phyloP scores from a whole-genome alignment of 768 basidiomycete species.

The Phlegmacium glaucopus region DNA sequence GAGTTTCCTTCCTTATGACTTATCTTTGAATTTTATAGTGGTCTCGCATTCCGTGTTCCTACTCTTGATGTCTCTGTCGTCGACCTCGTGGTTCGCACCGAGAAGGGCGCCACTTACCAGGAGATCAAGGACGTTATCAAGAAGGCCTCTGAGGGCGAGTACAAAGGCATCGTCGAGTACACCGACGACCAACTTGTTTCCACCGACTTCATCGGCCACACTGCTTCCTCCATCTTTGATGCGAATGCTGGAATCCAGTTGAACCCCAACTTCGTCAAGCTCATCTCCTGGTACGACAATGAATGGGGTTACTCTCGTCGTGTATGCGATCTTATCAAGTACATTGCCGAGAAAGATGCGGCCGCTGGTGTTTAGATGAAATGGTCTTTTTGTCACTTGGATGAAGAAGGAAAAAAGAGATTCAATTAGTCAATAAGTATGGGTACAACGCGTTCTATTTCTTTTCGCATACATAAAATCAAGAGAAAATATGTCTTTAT shows the following conservation, averaged over 20 bases:
- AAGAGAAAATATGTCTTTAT: no score
- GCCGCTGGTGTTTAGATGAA: conserved; percentile 24
- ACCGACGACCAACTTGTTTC: conserved; percentile 94
- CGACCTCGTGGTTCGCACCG: conserved; percentile 91
- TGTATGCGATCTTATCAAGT: conserved; percentile 86
- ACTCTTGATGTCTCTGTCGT: conserved; percentile 97
- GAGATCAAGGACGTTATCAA: conserved; percentile 87
- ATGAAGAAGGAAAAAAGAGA: no score
- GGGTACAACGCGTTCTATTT: no score
- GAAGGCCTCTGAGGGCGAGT: conserved; percentile 65
- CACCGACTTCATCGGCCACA: conserved; percentile 84
- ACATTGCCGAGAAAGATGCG: conserved; percentile 72
- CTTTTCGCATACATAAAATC: no score
- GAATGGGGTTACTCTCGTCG: conserved; percentile 94
- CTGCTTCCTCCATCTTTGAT: conserved; percentile 88
- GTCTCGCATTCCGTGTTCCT: conserved; percentile 97
- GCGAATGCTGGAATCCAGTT: conserved; percentile 90
- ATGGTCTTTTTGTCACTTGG: no score
- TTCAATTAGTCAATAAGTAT: no score
- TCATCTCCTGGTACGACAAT: conserved; percentile 95
- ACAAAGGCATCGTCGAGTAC: conserved; percentile 82
- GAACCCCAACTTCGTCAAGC: conserved; percentile 93
- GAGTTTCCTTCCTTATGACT: conserved; percentile 3
- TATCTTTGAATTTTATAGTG: conserved; percentile 37
- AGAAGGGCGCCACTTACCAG: conserved; percentile 83